Percentiles rank a stretch among this genome's conserved stretches.
Conservation (phyloP, 2,329 filamentous ascomycete species). For the Hirsutella thompsonii region DNA sequence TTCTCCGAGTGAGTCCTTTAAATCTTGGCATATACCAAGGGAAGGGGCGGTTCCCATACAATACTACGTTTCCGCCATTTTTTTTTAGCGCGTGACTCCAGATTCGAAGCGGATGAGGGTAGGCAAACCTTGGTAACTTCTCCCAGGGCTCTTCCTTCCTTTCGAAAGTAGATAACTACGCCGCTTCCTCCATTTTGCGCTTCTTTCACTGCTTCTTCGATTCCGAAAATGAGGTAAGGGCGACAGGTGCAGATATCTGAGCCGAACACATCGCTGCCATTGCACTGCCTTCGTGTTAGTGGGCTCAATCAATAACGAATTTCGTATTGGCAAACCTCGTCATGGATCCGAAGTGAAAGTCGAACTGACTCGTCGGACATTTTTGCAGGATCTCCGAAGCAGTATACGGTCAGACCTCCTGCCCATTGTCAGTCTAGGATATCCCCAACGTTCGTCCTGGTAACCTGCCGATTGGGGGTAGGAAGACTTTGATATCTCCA, state of each 20-base stretch:
- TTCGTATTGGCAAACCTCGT: constrained; percentile 42
- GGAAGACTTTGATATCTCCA: constrained; percentile 85
- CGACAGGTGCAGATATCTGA: constrained; percentile 96
- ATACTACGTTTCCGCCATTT: constrained; percentile 25
- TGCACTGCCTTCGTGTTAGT: constrained; percentile 44
- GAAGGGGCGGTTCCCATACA: constrained; percentile 22
- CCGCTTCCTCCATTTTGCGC: constrained; percentile 88
- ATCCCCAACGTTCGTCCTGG: too few relatives aligned
- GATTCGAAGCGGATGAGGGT: background rate
- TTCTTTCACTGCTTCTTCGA: constrained; percentile 94
- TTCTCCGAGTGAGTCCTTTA: too few relatives aligned
- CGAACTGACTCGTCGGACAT: constrained; percentile 77
- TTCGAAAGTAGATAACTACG: constrained; percentile 97
- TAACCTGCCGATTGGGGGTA: constrained; percentile 70
- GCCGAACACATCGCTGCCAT: constrained; percentile 93
- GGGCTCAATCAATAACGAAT: background rate
- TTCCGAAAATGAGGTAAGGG: constrained; percentile 91
- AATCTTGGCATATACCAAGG: too few relatives aligned
- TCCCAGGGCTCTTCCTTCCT: constrained; percentile 86
- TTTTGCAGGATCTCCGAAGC: constrained; percentile 88
- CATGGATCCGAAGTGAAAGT: constrained; percentile 71
- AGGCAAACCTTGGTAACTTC: constrained; percentile 81
- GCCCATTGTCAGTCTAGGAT: constrained; percentile 1
- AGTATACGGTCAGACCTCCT: constrained; percentile 88
- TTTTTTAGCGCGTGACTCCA: too few relatives aligned